phyloP scores from a whole-genome alignment of 2,329 filamentous ascomycete species.

The Coniochaeta pulveracea region DNA sequence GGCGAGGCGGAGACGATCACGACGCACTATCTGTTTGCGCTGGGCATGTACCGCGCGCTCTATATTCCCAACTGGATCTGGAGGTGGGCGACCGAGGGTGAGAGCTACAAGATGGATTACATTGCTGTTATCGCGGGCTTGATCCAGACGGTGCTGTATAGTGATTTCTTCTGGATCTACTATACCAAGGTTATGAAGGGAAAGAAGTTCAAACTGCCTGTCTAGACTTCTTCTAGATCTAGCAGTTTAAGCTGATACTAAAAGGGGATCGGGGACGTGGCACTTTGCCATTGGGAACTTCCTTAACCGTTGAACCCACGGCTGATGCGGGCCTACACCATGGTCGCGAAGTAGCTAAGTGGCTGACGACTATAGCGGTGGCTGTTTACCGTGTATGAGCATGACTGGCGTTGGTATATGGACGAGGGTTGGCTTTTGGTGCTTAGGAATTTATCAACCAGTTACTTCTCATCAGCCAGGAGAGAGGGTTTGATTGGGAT shows the following conservation, averaged over 20 bases:
- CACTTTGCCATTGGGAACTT: not conserved
- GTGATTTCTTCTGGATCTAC: slow-evolving; percentile 99
- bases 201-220: slow-evolving; percentile 78
- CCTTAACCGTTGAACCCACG: no score
- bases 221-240: slow-evolving; percentile 35
- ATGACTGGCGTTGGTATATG: no score
- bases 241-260: not conserved
- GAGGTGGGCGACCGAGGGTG: slow-evolving; percentile 63
- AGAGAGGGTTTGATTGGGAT: no score
- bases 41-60: slow-evolving; percentile 81
- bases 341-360: no score
- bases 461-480: no score
- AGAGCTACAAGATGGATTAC: slow-evolving; percentile 62
- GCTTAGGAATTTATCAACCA: no score
- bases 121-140: slow-evolving; percentile 84
- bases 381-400: no score
- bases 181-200: slow-evolving; percentile 92
- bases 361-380: no score
- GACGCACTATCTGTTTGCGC: slow-evolving; percentile 90
- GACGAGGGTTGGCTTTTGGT: no score
- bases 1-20: slow-evolving; percentile 99
- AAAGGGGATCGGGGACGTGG: not conserved
- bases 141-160: slow-evolving; percentile 90
- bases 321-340: no score
- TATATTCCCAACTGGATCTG: slow-evolving; percentile 99